Conservation (phyloP, 805 yeast species). For the Monosporozyma unispora region DNA sequence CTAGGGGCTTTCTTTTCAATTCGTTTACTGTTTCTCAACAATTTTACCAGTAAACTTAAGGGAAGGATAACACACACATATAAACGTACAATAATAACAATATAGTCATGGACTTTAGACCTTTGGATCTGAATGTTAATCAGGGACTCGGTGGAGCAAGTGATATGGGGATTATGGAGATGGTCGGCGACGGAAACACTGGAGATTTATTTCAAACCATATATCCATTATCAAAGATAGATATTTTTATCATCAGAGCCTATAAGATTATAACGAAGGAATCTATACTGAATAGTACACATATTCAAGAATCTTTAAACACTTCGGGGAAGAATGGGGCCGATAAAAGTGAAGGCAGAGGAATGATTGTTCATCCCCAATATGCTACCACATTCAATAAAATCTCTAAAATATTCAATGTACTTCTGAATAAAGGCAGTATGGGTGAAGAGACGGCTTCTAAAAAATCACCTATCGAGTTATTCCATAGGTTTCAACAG, state of each 20-base stretch:
- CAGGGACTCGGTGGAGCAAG: neutral
- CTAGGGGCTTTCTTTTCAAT: neutral
- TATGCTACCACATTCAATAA: constrained; percentile 19
- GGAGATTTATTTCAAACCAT: neutral
- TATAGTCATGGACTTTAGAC: neutral
- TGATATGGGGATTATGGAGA: constrained; percentile 1
- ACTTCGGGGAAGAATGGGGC: neutral
- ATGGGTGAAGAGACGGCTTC: constrained; percentile 24
- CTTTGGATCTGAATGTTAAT: neutral
- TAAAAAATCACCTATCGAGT: constrained; percentile 29
- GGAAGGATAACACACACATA: neutral
- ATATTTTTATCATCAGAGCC: constrained; percentile 21
- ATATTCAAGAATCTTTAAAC: constrained; percentile 11
- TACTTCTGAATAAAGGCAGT: constrained; percentile 20
- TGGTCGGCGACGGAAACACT: neutral
- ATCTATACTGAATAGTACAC: constrained; percentile 16
- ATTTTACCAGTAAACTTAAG: neutral
- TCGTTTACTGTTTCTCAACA: neutral
- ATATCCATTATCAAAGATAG: constrained; percentile 18
- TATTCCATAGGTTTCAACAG: constrained; percentile 29
- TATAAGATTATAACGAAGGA: constrained; percentile 17
- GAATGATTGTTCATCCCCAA: constrained; percentile 11
- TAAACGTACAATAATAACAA: neutral
- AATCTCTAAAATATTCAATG: constrained; percentile 24
- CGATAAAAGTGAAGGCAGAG: neutral